These are phyloP conservation scores for Caryopteris hybrid DNA, from an alignment of 305 asterid species.

Conservation along the genomic window DNA sequence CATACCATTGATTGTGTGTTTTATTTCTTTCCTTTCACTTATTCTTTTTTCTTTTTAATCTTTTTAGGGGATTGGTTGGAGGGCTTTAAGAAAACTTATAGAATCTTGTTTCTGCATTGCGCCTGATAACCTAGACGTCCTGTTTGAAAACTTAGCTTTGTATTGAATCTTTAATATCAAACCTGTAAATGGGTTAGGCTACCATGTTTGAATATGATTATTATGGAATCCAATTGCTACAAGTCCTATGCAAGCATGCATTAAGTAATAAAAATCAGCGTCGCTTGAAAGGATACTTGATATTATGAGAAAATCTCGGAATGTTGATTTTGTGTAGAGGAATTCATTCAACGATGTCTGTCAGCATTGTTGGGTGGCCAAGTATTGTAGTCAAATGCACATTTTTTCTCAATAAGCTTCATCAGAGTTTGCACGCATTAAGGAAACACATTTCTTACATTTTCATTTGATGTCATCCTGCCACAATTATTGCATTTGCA, in stretches of 20 bases:
- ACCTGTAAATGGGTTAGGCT: background rate
- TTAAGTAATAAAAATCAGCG: background rate
- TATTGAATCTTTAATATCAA: background rate
- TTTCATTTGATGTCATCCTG: background rate
- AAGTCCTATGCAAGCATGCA: background rate
- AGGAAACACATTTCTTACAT: background rate
- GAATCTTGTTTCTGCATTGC: background rate
- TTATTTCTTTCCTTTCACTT: background rate
- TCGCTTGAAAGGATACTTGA: background rate
- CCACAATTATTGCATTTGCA: too few relatives aligned
- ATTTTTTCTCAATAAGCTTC: background rate
- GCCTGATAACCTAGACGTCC: background rate
- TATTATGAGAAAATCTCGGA: too few relatives aligned
- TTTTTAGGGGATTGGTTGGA: background rate
- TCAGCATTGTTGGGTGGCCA: background rate
- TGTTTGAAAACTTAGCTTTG: background rate
- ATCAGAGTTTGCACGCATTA: background rate
- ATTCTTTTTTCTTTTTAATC: background rate
- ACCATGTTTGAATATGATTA: background rate
- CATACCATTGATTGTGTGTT: background rate
- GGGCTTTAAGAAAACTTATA: background rate
- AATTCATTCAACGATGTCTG: background rate
- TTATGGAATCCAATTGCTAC: background rate
- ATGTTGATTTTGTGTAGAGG: background rate
- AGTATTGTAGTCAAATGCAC: too few relatives aligned